Percentiles rank a stretch among this genome's conserved stretches.
Evolutionary conservation across 257 asterid species (phyloP).

Genomic region (Verbena officinalis): DNA sequence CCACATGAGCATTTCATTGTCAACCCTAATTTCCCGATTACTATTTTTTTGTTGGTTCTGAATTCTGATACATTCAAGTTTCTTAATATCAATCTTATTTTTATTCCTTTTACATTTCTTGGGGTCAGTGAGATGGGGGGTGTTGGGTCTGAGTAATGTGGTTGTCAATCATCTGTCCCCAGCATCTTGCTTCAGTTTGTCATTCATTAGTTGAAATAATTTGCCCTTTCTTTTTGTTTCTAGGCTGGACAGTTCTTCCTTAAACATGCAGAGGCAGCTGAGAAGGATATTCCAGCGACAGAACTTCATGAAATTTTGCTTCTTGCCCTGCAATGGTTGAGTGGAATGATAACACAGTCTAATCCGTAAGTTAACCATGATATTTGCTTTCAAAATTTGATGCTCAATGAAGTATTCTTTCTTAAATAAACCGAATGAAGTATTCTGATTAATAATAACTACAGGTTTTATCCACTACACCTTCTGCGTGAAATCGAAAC

Average conservation of each 20-base stretch:
- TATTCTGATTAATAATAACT: conserved; percentile 29
- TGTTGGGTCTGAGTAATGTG: conserved; percentile 22
- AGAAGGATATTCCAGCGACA: conserved; percentile 83
- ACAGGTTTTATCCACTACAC: conserved; percentile 84
- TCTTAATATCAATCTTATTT: not conserved
- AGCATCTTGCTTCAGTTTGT: conserved; percentile 22
- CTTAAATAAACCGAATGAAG: no score
- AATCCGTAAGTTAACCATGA: conserved; percentile 60
- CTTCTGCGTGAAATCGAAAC: conserved; percentile 97
- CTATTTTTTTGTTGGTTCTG: conserved; percentile 16
- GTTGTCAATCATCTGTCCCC: conserved; percentile 20
- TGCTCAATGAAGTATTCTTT: conserved; percentile 15
- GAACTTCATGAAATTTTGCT: conserved; percentile 92
- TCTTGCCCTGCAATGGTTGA: conserved; percentile 92
- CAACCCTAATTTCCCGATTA: conserved; percentile 9
- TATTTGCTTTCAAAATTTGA: conserved; percentile 24
- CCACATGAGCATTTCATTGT: conserved; percentile 15
- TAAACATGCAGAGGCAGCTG: conserved; percentile 86
- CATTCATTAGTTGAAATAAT: conserved; percentile 24
- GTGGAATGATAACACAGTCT: conserved; percentile 84
- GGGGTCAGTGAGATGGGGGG: conserved; percentile 19
- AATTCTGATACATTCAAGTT: conserved; percentile 19
- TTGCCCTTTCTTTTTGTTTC: conserved; percentile 26
- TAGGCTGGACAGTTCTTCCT: conserved; percentile 96
- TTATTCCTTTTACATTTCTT: conserved; percentile 10